Evolutionary conservation across 2,329 filamentous ascomycete species (phyloP).

Genomic region (Trichoderma pleuroti): DNA sequence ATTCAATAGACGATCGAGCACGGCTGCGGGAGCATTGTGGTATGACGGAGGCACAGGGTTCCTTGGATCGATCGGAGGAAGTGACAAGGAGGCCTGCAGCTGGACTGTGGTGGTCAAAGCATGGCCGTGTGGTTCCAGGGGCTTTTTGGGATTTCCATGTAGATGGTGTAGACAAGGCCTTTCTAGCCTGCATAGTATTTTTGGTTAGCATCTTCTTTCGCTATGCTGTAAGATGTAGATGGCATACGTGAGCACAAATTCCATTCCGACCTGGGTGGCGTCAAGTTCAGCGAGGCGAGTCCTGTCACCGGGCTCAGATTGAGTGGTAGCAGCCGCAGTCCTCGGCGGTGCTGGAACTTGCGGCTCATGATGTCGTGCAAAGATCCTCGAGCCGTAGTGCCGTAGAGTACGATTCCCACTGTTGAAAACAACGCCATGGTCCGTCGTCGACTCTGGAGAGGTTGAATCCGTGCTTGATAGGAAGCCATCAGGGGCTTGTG

Average conservation of each 20-base stretch:
- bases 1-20: conserved; percentile 25
- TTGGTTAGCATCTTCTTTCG: background rate
- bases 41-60: conserved; percentile 15
- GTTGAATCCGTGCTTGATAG: background rate
- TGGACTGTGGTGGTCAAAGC: conserved; percentile 28
- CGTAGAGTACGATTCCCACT: background rate
- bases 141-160: conserved; percentile 26
- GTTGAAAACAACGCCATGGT: background rate
- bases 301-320: background rate
- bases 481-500: background rate
- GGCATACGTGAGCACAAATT: conserved; percentile 34
- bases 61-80: background rate
- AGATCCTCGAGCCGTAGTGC: background rate
- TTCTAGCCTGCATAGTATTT: conserved; percentile 26
- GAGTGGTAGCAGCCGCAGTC: background rate
- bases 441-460: background rate
- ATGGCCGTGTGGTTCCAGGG: conserved; percentile 27
- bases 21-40: conserved; percentile 20
- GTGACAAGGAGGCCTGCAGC: conserved; percentile 10
- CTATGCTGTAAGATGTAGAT: background rate
- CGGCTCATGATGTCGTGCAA: background rate
- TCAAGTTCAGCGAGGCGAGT: conserved; percentile 27
- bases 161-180: conserved; percentile 29
- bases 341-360: background rate
- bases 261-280: conserved; percentile 27